Evolutionary conservation across 345 rosid species (phyloP).

Genomic region (Heritiera littoralis): DNA sequence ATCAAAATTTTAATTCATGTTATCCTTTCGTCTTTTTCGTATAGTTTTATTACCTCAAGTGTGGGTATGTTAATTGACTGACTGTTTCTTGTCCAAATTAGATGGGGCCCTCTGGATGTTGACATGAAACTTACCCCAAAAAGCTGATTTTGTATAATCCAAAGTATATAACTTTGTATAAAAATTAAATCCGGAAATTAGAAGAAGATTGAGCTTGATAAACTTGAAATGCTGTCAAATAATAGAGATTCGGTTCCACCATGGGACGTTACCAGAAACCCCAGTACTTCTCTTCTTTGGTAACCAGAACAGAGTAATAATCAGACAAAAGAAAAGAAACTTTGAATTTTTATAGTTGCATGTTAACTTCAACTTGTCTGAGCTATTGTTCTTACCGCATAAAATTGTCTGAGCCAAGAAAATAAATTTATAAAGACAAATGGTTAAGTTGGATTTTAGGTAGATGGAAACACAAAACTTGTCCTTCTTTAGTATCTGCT

Average conservation of each 20-base stretch:
- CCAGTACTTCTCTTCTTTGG: not conserved
- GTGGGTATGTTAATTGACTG: not conserved
- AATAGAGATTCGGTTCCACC: not conserved
- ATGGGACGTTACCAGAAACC: not conserved
- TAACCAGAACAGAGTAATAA: not conserved
- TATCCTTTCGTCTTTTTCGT: too few relatives aligned
- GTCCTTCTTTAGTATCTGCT: not conserved
- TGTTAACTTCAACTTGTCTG: not conserved
- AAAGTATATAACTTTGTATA: not conserved
- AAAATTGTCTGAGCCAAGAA: not conserved
- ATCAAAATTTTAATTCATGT: too few relatives aligned
- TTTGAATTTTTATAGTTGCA: not conserved
- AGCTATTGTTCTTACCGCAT: not conserved
- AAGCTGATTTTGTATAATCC: not conserved
- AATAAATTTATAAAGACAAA: not conserved
- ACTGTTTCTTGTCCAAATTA: slow-evolving; percentile 1
- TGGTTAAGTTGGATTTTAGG: slow-evolving; percentile 1
- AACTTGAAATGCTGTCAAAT: not conserved
- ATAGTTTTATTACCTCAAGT: too few relatives aligned
- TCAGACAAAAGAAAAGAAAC: not conserved
- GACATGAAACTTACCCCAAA: not conserved
- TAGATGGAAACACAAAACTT: not conserved
- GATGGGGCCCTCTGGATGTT: not conserved
- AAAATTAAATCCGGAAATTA: not conserved
- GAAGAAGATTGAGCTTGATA: not conserved